Conservation (phyloP, 306 rosid genomes). For the Arachis hypogaea region DNA sequence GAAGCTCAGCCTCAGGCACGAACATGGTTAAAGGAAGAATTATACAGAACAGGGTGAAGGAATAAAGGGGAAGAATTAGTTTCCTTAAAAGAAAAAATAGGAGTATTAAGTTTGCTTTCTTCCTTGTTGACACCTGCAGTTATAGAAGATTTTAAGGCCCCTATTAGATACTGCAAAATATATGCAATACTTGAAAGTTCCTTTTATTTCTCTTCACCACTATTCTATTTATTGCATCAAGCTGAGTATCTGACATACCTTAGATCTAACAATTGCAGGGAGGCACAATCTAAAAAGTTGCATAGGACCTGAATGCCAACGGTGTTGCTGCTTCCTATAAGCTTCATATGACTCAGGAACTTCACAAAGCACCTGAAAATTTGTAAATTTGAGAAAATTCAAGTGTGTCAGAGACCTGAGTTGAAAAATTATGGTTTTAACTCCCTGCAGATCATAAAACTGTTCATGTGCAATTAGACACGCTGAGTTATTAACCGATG, state of each 20-base stretch:
- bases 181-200: slow-evolving; percentile 24
- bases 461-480: slow-evolving; percentile 11
- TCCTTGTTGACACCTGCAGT: slow-evolving; percentile 84
- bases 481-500: no score
- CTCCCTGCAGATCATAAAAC: slow-evolving; percentile 4
- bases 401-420: slow-evolving; percentile 17
- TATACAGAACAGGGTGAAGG: slow-evolving; percentile 94
- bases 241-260: slow-evolving; percentile 53
- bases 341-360: slow-evolving; percentile 98
- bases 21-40: slow-evolving; percentile 97
- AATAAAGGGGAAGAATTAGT: slow-evolving; percentile 90
- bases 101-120: slow-evolving; percentile 85
- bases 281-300: slow-evolving; percentile 89
- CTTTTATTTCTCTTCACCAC: slow-evolving; percentile 23
- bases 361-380: slow-evolving; percentile 85
- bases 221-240: slow-evolving; percentile 33
- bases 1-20: slow-evolving; percentile 97
- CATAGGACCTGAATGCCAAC: slow-evolving; percentile 99
- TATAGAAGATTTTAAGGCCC: slow-evolving; percentile 29
- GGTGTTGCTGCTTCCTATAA: slow-evolving; percentile 95
- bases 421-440: slow-evolving; percentile 2
- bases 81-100: slow-evolving; percentile 88
- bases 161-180: slow-evolving; percentile 20
- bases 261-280: slow-evolving; percentile 79
- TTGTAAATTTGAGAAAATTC: slow-evolving; percentile 17